Base-by-base conservation (phyloP, 2,329 filamentous ascomycete genomes). In the Aspergillus ruber region DNA sequence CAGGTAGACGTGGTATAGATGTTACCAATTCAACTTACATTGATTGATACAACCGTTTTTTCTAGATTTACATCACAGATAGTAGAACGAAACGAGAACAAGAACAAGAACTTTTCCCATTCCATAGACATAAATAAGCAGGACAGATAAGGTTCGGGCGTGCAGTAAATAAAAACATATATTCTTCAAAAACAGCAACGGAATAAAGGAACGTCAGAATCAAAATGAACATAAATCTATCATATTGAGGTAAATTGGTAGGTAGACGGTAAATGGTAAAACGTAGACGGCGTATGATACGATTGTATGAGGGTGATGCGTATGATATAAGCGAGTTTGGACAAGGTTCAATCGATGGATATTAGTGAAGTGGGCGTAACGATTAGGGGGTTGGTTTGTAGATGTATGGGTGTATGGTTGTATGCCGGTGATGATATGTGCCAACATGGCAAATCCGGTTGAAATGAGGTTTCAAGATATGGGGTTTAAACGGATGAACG, bases 191-290 rank as follows among this genome's bases (percentile, higher is more conserved):
- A 40, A 40, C 20, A 50, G 32, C 27, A 18, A 42, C 17, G 45
- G 47, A 42, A 45, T 40, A 43, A 46, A 49, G 38, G 39, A 52
- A 46, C 44, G 33, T 45, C 40, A 54, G 50, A 51, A 46, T 54
- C 52, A 55, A 56, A 54, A 53, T 58, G 50, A 54, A 62, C 51
- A 62, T 55, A 60, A 50, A 60, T 65, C 52, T 58, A 58, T 61
- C 56, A 51, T 55, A 39, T 39, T 36, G 17, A 15, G 13, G 33
- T 15, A 20, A 18, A 10, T 10, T 18, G 17, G 10, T 18, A 39
- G 6, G 15, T 38, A 17, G 35, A 51, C 44, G 35, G 35, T 29
- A 29, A 12, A 10, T 29, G 46, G 42, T 46, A 49, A 49, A 50
- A 55, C 46, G 47, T 55, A 49, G 55, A 56, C 46, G 50, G 50